phyloP scores from a whole-genome alignment of 139 green algal species.

The Chlorella sp. region DNA sequence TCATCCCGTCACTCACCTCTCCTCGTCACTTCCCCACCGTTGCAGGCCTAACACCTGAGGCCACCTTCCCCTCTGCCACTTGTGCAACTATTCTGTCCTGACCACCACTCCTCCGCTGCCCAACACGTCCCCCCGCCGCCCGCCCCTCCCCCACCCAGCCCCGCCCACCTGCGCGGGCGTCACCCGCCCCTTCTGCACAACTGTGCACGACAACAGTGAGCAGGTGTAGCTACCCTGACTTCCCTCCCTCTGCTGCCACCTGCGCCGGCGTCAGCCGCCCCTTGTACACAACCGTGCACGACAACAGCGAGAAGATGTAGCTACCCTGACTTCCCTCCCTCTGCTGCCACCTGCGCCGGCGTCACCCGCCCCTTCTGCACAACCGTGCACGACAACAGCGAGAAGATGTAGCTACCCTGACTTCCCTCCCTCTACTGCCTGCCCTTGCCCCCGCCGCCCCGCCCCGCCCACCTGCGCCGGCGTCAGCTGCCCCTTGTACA shows the following conservation, averaged over 20 bases:
- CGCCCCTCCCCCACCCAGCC: no score
- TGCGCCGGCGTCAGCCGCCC: conserved; percentile 94
- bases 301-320: no score
- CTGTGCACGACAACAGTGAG: conserved; percentile 81
- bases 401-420: neutral
- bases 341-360: conserved; percentile 70
- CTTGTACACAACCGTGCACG: conserved; percentile 95
- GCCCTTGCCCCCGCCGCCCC: neutral
- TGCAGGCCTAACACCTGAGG: no score
- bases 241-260: conserved; percentile 33
- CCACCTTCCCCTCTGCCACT: no score
- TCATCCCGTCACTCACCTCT: no score
- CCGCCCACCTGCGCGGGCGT: conserved; percentile 84
- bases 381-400: conserved; percentile 85
- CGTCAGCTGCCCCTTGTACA: conserved; percentile 98
- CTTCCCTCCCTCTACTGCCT: neutral
- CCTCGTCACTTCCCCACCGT: no score
- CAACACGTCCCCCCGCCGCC: no score
- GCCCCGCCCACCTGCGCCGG: conserved; percentile 70
- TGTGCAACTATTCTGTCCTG: no score
- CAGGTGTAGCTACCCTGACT: no score
- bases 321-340: no score
- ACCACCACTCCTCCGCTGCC: no score
- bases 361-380: conserved; percentile 99
- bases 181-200: conserved; percentile 99